Conservation (phyloP, 306 rosid genomes). For the Prunus kanzakura region DNA sequence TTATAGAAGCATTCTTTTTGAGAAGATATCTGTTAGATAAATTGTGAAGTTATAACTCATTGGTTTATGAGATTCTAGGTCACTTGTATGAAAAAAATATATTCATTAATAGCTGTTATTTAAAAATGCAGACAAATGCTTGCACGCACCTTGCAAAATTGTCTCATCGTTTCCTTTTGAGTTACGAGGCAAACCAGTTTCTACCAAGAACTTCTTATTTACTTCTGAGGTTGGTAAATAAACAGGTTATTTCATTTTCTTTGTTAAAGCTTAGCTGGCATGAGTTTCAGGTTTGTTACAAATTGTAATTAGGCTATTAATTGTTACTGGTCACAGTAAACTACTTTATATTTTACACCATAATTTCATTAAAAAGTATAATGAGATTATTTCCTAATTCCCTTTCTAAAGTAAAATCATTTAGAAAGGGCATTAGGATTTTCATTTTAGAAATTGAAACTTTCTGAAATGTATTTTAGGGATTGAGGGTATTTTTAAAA, state of each 20-base stretch:
- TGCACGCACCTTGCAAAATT: slow-evolving; percentile 35
- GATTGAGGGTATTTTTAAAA: not conserved
- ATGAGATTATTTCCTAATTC: too few species aligned
- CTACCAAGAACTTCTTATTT: slow-evolving; percentile 34
- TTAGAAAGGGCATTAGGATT: not conserved
- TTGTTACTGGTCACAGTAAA: not conserved
- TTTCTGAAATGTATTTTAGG: not conserved
- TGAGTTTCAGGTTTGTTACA: not conserved
- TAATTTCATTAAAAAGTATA: too few species aligned
- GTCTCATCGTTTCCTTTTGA: slow-evolving; percentile 33
- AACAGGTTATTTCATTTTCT: not conserved
- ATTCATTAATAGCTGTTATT: not conserved
- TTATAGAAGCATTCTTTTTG: not conserved
- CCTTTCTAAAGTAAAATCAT: not conserved
- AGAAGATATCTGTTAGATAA: not conserved
- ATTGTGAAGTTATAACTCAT: not conserved
- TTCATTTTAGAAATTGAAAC: not conserved
- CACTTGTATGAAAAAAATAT: not conserved
- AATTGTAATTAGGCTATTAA: not conserved
- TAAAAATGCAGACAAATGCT: slow-evolving; percentile 35
- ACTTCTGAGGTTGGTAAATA: slow-evolving; percentile 35
- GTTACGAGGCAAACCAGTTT: slow-evolving; percentile 32
- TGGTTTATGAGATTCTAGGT: not conserved
- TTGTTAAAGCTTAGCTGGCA: not conserved
- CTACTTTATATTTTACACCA: not conserved